Evolutionary conservation across 1,284 basidiomycete genomes (phyloP), one percentile per base, ranked within the genome.

Genomic region (Leccinum subspadiceum): DNA sequence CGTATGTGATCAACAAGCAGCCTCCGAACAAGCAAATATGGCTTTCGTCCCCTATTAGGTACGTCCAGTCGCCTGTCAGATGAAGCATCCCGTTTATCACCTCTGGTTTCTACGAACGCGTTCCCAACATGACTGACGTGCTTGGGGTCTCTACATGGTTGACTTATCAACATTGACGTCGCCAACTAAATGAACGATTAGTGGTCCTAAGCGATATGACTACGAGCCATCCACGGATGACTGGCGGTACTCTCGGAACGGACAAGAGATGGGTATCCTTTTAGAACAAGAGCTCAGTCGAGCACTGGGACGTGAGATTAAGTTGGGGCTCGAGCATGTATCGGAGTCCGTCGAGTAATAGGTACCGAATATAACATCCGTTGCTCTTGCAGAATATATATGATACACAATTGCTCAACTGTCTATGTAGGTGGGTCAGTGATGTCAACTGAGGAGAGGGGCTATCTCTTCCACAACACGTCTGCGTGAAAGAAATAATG

Each of bases 1-100:
- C 93, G n/a, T 99, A 98, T 78, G 96, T 98, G 46, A 92, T 99
- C 78, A 99, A 99, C 79, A 99, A 99, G 81, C 96, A 99, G 76
- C 96, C 96, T 8, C 96, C 97, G 5, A 98, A 98, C 73, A 94
- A 95, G 76, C 97, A 99, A 75, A 98, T 99, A 71, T 99, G 96
- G 96, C 81, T 99, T 35, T 96, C 93, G 10, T 96, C 94, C 37
- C 96, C 96, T 0, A 72, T 88, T 63, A 93, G 88, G 90, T 89
- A 61, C 37, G 78, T 67, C 56, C 46, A 41, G 15, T 53, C 49
- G 33, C 35, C 22, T 64, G 17, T n/a, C 49, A 9, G 52, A 49
- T 22, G 46, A 6, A 48, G 44, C 17, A 50, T n/a, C 22, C 26
- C 15, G 24, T 56, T 37, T 37, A 50, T 31, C 53, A 26, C 12